phyloP scores from a whole-genome alignment of 192 early-diverging fungal species.

The Piromyces sp. region DNA sequence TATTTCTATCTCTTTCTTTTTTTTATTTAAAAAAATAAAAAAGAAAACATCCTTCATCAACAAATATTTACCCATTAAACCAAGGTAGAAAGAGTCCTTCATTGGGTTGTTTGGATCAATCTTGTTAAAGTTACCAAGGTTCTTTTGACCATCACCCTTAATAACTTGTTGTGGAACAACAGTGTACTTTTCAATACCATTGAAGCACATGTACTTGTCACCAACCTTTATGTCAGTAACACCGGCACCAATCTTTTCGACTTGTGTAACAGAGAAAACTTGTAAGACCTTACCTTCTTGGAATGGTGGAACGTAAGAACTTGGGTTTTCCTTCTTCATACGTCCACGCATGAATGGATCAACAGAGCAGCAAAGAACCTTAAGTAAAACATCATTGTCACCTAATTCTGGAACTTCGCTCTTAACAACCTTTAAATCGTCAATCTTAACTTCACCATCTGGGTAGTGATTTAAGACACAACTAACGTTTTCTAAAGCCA shows the following conservation, averaged over 20 bases:
- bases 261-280: conserved; percentile 39
- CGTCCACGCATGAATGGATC: conserved; percentile 30
- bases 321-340: conserved; percentile 31
- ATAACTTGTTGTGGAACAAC: conserved; percentile 8
- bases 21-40: too few relatives aligned
- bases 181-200: conserved; percentile 40
- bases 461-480: neutral
- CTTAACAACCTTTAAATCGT: neutral
- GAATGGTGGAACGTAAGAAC: conserved; percentile 25
- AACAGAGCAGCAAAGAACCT: conserved; percentile 45
- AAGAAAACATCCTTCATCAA: too few relatives aligned
- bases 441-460: neutral
- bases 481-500: neutral
- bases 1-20: too few relatives aligned
- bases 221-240: conserved; percentile 36
- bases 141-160: conserved; percentile 3
- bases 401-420: neutral
- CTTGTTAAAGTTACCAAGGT: conserved; percentile 11
- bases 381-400: conserved; percentile 18
- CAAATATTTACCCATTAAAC: neutral
- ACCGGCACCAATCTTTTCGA: conserved; percentile 34
- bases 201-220: conserved; percentile 37
- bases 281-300: conserved; percentile 38
- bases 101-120: conserved; percentile 16
- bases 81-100: conserved; percentile 15